Base-by-base conservation (phyloP, 2,329 filamentous ascomycete genomes). In the Alternaria arbusti region DNA sequence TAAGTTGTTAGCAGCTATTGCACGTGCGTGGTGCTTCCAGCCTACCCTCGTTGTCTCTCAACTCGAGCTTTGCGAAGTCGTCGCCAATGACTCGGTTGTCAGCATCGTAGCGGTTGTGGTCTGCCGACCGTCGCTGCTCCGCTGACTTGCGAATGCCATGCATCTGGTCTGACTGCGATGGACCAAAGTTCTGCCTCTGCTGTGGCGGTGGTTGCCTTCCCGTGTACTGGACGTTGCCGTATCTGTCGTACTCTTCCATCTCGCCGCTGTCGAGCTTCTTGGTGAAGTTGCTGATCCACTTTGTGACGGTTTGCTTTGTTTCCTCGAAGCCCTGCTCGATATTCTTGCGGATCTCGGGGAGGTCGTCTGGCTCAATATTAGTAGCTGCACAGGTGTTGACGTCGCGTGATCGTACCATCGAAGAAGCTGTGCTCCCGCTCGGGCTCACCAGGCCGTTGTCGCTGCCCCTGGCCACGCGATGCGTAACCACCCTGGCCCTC, bases 301-400 rank as follows among this genome's bases (percentile, higher is more conserved):
- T 88, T 82, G 97, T 98, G 73, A 99, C 92, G 76, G 92, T 96
- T 59, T 88, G 90, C 82, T 98, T 96, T 2, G 96, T 98, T 76
- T 99, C 94, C 59, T 94, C 76, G 82, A 99, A 99, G 5, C 96
- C 96, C 82, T 98, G 96, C 77, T 91, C 91, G 71, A 99, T 87
- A 75, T 96, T 97, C 78, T 97, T 93, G 70, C 90, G 90, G 76
- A 99, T 97, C 54, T 95, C 89, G 1, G 96, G 95, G 13, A 99
- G 87, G 71, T 99, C 96, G 74, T 99, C 96, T 89, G 68, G n/a
- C 5, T 13, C 3, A n/a, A 4, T 22, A 9, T 59, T 32, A 51
- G 61, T 15, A 17, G 40, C 4, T 11, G 17, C 9, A 9, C 4
- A 12, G 0, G 3, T 12, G 20, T 36, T 3, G 44, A 22, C 5